Evolutionary conservation across 2,329 filamentous ascomycete genomes (phyloP).

Genomic region (Cytospora mali): DNA sequence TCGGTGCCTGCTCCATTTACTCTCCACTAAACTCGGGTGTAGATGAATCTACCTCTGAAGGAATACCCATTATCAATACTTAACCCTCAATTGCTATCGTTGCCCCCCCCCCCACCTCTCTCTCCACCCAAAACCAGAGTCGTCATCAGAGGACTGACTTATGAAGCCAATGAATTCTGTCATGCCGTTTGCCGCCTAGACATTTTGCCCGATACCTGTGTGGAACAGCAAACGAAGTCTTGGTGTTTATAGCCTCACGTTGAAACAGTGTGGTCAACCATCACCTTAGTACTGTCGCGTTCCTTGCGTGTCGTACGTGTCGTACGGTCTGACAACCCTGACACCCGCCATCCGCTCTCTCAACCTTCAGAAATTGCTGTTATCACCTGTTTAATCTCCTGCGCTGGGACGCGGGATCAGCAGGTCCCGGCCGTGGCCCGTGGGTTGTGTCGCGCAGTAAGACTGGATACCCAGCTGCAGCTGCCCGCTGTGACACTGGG

Average conservation of each 20-base stretch:
- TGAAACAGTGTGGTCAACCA: conserved; percentile 2
- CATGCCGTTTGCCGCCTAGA: not conserved
- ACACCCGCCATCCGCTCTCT: not conserved
- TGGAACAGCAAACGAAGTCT: not conserved
- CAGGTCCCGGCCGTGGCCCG: not conserved
- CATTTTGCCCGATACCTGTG: not conserved
- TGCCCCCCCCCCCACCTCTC: not conserved
- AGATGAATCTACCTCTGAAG: not conserved
- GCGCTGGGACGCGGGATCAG: not conserved
- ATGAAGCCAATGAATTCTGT: not conserved
- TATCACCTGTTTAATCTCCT: not conserved
- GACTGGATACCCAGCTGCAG: conserved; percentile 13
- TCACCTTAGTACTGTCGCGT: not conserved
- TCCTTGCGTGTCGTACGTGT: too few relatives aligned
- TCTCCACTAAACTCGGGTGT: too few relatives aligned
- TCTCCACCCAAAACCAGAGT: not conserved
- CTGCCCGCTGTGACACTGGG: conserved; percentile 5
- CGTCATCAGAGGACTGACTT: not conserved
- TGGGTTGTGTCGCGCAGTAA: conserved; percentile 1
- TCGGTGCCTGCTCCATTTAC: not conserved
- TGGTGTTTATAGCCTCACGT: conserved; percentile 11
- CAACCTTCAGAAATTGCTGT: not conserved
- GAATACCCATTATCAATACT: not conserved
- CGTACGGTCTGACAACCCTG: not conserved
- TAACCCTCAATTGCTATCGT: too few relatives aligned